Base-by-base conservation (phyloP, 352 stramenopile species). In the Globisporangium spiculum region DNA sequence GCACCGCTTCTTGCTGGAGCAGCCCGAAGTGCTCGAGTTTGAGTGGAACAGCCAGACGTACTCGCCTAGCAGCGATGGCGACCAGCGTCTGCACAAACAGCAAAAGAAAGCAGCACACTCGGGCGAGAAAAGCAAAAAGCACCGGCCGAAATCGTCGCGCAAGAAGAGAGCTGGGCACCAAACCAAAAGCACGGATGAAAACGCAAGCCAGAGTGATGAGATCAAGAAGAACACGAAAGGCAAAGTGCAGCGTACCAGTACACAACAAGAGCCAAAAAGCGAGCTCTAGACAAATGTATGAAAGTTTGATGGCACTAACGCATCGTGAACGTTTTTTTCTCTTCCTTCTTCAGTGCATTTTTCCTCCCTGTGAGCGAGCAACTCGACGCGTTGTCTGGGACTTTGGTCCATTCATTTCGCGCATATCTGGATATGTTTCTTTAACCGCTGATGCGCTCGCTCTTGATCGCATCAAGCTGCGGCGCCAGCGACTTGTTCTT, bases 401-500 rank as follows among this genome's bases (percentile, higher is more conserved):
- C 20, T 66, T 5, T 44, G 20, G 12, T 46, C 20, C 36, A 44
- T 55, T 56, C 41, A 46, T 26, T 65, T 6, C 30, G 50, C 32
- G 27, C 14, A 4, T 18, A 24, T 9, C 24, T 12, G 59, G n/a
- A 3, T 53, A 38, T 22, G 41, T 22, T 2, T 3, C 32, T 60
- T 61, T 56, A 88, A 26, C 65, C 79, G 60, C 60, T 79, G 44
- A 64, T 38, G 46, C 73, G 72, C 68, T 94, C 86, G 69, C 62
- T 85, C 59, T 86, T 86, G 75, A 92, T 84, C 12, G 77, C 76
- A 44, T 93, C 86, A 20, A 92, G 67, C 54, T 91, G 63, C 14
- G 79, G 78, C 4, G 80, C 74, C 4, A 94, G 73, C 52, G 80
- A 77, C 59, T 86, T 80, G 68, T 86, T 91, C 46, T 86, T 89